Percentiles rank a stretch among this genome's conserved stretches.
phyloP scores from a whole-genome alignment of 441 rosid genomes.

The Arabidopsis hybrid region DNA sequence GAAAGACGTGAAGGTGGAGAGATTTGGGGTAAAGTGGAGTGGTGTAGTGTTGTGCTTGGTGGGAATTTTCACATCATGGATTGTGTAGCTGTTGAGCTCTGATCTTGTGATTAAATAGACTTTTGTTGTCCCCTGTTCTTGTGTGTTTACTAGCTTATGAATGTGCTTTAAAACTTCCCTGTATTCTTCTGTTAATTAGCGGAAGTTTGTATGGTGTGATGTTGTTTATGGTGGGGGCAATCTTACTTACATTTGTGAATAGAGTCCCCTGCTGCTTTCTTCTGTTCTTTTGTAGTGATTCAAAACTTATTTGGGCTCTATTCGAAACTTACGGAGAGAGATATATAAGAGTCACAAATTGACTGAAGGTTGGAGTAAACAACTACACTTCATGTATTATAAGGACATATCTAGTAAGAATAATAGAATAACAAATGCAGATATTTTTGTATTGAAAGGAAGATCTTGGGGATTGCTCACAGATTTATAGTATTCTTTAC shows the following conservation, averaged over 20 bases:
- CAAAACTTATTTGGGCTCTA: background rate
- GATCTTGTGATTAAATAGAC: slow-evolving; percentile 11
- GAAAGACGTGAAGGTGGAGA: slow-evolving; percentile 24
- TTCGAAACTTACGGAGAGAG: too few relatives aligned
- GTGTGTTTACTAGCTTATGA: slow-evolving; percentile 5
- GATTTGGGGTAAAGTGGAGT: slow-evolving; percentile 36
- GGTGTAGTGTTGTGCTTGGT: slow-evolving; percentile 41
- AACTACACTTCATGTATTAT: background rate
- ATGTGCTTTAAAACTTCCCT: slow-evolving; percentile 6
- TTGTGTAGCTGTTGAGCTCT: slow-evolving; percentile 36
- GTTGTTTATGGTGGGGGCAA: slow-evolving; percentile 1
- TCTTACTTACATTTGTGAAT: slow-evolving; percentile 15
- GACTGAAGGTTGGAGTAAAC: background rate
- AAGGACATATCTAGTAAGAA: background rate
- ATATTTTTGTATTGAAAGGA: too few relatives aligned
- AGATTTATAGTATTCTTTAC: too few relatives aligned
- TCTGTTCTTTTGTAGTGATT: slow-evolving; percentile 2
- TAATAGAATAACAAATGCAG: too few relatives aligned
- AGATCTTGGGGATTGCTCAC: too few relatives aligned
- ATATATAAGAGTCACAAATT: background rate
- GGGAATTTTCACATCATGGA: slow-evolving; percentile 41
- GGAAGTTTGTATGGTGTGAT: slow-evolving; percentile 1
- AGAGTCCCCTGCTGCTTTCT: slow-evolving; percentile 1
- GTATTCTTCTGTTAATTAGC: background rate
- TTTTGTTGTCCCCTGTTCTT: background rate